phyloP scores from a whole-genome alignment of 768 basidiomycete species.

The Agaricus bisporus region DNA sequence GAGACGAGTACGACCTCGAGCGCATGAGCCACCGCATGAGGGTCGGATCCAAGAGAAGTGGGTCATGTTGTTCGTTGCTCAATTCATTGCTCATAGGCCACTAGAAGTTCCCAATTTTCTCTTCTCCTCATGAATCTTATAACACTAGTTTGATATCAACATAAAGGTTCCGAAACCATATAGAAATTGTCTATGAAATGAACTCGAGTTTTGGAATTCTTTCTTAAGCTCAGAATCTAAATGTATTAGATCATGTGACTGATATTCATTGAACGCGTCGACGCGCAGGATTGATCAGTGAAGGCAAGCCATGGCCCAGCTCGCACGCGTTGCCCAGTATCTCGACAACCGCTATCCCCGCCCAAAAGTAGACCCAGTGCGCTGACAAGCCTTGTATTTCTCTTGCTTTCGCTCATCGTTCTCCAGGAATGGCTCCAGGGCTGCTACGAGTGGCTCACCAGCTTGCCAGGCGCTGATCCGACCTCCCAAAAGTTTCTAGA shows the following conservation, averaged over 20 bases:
- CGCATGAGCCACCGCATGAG: conserved; percentile 1
- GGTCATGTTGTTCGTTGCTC: background rate
- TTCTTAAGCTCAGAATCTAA: too few species aligned
- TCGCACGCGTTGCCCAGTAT: background rate
- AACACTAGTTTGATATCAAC: too few species aligned
- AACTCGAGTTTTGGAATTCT: too few species aligned
- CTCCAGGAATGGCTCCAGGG: conserved; percentile 71
- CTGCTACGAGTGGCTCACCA: conserved; percentile 61
- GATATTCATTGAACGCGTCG: conserved; percentile 1
- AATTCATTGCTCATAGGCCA: too few species aligned
- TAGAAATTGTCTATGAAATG: too few species aligned
- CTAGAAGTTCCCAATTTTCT: too few species aligned
- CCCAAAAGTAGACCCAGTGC: conserved; percentile 3
- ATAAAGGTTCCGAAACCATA: too few species aligned
- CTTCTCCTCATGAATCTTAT: too few species aligned
- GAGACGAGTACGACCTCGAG: conserved; percentile 11
- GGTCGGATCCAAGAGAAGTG: background rate
- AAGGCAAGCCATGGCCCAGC: background rate
- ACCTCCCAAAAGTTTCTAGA: conserved; percentile 47
- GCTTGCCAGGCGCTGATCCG: conserved; percentile 36
- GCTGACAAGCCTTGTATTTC: background rate
- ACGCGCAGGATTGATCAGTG: background rate
- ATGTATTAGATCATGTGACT: too few species aligned
- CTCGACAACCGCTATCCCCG: conserved; percentile 2
- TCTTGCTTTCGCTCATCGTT: background rate